phyloP scores from a whole-genome alignment of 495 filamentous ascomycete species.

The Delitschia confertaspora region DNA sequence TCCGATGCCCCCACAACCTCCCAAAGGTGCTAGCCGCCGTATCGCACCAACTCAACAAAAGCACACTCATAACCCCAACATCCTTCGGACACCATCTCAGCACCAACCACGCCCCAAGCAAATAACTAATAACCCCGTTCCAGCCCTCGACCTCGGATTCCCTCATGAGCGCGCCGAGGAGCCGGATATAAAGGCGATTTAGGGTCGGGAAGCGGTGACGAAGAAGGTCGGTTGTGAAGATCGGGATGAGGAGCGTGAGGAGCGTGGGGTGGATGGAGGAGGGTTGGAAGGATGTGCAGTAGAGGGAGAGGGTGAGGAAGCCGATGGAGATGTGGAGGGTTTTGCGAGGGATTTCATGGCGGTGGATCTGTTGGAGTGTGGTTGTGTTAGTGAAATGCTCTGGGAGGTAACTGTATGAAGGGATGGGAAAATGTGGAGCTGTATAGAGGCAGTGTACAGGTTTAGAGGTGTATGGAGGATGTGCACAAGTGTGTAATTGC shows the following conservation, averaged over 20 bases:
- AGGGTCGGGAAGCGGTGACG: conserved; percentile 71
- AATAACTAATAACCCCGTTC: conserved; percentile 96
- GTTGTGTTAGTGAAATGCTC: not conserved
- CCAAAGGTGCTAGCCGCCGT: conserved; percentile 93
- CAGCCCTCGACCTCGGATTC: conserved; percentile 86
- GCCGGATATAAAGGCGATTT: conserved; percentile 79
- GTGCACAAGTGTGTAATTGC: no score
- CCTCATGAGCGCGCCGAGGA: conserved; percentile 84
- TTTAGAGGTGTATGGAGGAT: no score
- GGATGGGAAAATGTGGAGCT: no score
- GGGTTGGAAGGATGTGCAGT: conserved; percentile 65
- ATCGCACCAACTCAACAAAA: conserved; percentile 95
- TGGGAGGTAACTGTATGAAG: not conserved
- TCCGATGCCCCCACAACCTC: conserved; percentile 77
- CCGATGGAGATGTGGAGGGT: conserved; percentile 86
- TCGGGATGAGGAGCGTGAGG: conserved; percentile 75
- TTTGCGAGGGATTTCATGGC: conserved; percentile 70
- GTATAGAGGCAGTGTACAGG: no score
- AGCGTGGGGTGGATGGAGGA: conserved; percentile 71
- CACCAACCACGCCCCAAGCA: conserved; percentile 79
- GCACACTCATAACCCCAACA: conserved; percentile 76
- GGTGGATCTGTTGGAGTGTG: conserved; percentile 57
- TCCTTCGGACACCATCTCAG: conserved; percentile 89
- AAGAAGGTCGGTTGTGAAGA: conserved; percentile 69
- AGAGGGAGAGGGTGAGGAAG: conserved; percentile 79